These are phyloP conservation scores for Zoysia matrella DNA, from an alignment of 202 grass and related monocot species.

Conservation along the genomic window DNA sequence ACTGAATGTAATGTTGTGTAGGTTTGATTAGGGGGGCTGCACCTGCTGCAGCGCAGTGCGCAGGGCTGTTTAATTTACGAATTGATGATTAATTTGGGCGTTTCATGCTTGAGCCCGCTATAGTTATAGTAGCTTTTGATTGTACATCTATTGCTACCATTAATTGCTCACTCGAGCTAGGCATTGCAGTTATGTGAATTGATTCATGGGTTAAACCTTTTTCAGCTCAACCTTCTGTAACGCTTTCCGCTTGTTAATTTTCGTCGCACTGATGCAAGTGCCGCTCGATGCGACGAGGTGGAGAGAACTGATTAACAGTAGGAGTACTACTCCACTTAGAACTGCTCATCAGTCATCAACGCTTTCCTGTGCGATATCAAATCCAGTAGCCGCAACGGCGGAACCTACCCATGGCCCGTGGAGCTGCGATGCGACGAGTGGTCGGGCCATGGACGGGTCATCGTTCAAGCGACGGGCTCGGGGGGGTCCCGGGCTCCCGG, in stretches of 20 bases:
- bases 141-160: background rate
- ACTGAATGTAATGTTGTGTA: no score
- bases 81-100: no score
- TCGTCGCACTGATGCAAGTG: background rate
- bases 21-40: no score
- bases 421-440: background rate
- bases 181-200: slow-evolving; percentile 52
- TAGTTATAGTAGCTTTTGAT: no score
- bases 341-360: background rate
- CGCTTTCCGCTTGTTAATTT: slow-evolving; percentile 20
- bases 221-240: background rate
- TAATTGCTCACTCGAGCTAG: slow-evolving; percentile 44
- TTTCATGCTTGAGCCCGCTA: no score
- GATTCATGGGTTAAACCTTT: slow-evolving; percentile 24
- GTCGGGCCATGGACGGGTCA: slow-evolving; percentile 2
- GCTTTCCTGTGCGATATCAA: slow-evolving; percentile 27
- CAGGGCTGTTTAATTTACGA: no score
- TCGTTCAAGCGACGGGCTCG: background rate
- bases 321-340: no score
- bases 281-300: slow-evolving; percentile 2
- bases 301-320: background rate
- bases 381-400: background rate
- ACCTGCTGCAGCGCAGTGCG: no score
- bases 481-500: background rate
- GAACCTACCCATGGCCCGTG: background rate